Evolutionary conservation across 2,329 filamentous ascomycete species (phyloP), one percentile per base, ranked within the genome.

Genomic region (Paraconiothyrium sp.): DNA sequence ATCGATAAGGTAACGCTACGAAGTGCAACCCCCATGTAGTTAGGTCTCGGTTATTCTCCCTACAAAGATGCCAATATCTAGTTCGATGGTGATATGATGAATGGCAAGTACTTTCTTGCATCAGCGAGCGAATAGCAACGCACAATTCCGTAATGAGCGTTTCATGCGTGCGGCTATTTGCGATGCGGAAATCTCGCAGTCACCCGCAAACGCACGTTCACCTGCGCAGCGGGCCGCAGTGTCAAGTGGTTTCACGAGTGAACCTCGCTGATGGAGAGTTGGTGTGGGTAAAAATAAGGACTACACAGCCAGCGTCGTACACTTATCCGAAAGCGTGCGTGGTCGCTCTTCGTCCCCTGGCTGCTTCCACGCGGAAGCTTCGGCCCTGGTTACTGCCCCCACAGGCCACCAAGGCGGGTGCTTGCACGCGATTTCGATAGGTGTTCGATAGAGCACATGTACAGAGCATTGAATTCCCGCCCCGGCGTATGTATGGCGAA

Each of bases 381-480:
- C 35, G 49, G 8, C 35, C 35, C 30, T 50, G 16, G 48, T 35
- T 22, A 11, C 48, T 35, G 49, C 49, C 49, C 49, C 49, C 49
- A 52, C 49, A 24, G 32, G 49, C 27, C 27, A 30, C 20, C 49
- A 9, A 13, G 20, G 35, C 49, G 34, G 20, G 10, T 39, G 22
- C 30, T 51, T 34, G 39, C 49, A 52, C 34, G 20, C 34, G 34
- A n/a, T 22, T 20, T 13, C 20, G 34, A 24, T 27, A 49, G 47
- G 13, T 27, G 47, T 49, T 49, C 8, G 24, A 49, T 20, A 47
- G 32, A 14, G 14, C 13, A 9, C 32, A 20, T 20, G 20, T 20
- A 1, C 20, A 20, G 1, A 49, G 49, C 32, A 37, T 30, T 20
- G 39, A 16, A n/a, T 39, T 51, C 10, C 14, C 14, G 34, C 32